A percentile compares a stretch with the other conserved stretches of the same genome.
Conservation (phyloP, 2,329 filamentous ascomycete species). For the Coniochaeta pulveracea region DNA sequence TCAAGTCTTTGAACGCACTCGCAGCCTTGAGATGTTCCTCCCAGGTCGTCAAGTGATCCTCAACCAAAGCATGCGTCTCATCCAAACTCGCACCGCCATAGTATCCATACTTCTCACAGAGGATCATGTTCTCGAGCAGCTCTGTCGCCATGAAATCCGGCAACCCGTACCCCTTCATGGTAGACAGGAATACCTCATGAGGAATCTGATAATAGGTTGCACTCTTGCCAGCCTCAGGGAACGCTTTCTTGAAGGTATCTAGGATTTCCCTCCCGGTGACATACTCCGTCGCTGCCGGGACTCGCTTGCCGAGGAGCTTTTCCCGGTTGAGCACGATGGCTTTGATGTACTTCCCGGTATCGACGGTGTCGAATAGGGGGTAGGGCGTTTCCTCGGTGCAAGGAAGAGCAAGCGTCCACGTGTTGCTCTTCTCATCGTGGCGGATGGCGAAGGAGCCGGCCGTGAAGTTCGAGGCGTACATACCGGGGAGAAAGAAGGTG, state of each 20-base stretch:
- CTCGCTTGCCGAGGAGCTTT: slow-evolving; percentile 26
- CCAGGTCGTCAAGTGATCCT: slow-evolving; percentile 28
- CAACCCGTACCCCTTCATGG: slow-evolving; percentile 20
- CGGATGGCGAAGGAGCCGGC: slow-evolving; percentile 15
- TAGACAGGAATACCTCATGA: slow-evolving; percentile 27
- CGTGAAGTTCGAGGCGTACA: slow-evolving; percentile 40
- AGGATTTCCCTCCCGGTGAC: slow-evolving; percentile 26
- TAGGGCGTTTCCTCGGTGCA: slow-evolving; percentile 18
- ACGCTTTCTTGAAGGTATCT: slow-evolving; percentile 23
- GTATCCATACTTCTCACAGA: slow-evolving; percentile 41
- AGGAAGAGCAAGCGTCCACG: slow-evolving; percentile 21
- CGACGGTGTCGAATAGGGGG: slow-evolving; percentile 21
- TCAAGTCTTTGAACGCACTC: slow-evolving; percentile 20
- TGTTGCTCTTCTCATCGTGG: slow-evolving; percentile 16
- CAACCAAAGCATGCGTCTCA: slow-evolving; percentile 22
- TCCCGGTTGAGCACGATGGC: slow-evolving; percentile 22
- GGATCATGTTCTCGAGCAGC: slow-evolving; percentile 39
- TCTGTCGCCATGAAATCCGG: slow-evolving; percentile 32
- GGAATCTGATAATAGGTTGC: slow-evolving; percentile 23
- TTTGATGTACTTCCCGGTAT: slow-evolving; percentile 28
- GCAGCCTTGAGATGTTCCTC: slow-evolving; percentile 24
- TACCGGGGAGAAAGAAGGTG: slow-evolving; percentile 39
- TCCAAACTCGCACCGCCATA: slow-evolving; percentile 32
- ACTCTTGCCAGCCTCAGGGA: slow-evolving; percentile 25
- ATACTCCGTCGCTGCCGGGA: slow-evolving; percentile 30